Conservation (phyloP, 2,329 filamentous ascomycete genomes). For the Alternaria atra region DNA sequence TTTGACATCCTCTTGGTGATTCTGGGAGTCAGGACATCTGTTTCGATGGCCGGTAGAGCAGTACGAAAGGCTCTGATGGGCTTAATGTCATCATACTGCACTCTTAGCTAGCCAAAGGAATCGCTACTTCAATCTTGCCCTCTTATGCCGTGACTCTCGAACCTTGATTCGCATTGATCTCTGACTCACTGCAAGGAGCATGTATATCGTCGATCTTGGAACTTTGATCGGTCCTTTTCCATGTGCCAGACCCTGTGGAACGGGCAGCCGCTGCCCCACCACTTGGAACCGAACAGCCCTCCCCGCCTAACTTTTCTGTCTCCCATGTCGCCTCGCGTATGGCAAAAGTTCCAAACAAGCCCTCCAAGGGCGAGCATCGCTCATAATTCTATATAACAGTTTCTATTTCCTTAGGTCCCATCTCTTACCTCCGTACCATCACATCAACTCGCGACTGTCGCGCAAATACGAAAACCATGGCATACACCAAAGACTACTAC, state of each 20-base stretch:
- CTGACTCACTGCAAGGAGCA: neutral
- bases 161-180: neutral
- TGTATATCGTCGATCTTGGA: conserved; percentile 6
- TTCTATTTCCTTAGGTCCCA: neutral
- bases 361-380: conserved; percentile 2
- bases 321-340: conserved; percentile 9
- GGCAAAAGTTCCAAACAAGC: conserved; percentile 5
- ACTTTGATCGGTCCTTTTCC: conserved; percentile 19
- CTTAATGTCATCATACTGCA: conserved; percentile 37
- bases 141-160: conserved; percentile 2
- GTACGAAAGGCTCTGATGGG: conserved; percentile 29
- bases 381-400: neutral
- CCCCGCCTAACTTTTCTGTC: conserved; percentile 22
- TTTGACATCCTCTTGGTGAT: conserved; percentile 32
- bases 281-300: conserved; percentile 13
- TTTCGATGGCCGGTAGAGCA: conserved; percentile 25
- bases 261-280: conserved; percentile 23
- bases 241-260: conserved; percentile 18
- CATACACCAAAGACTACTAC: conserved; percentile 45
- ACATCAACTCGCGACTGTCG: neutral
- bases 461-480: conserved; percentile 16
- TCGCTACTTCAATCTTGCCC: conserved; percentile 33
- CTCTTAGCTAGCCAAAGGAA: conserved; percentile 45
- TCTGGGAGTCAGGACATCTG: conserved; percentile 31
- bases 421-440: neutral